Base-by-base conservation (phyloP, 805 yeast species). In the Zygosaccharomyces lentus region DNA sequence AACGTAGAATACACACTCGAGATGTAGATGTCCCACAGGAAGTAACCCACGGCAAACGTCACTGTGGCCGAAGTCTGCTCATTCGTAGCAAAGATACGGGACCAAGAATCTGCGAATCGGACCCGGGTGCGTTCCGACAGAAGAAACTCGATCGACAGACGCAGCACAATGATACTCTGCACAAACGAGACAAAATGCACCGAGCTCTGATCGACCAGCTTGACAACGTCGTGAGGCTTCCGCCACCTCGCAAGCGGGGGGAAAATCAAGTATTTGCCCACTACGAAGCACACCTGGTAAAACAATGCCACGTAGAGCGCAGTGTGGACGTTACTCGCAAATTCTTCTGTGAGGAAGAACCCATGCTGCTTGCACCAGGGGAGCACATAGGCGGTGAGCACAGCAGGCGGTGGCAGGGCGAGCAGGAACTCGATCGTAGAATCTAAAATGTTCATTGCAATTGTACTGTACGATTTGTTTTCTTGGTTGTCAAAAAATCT, bases 141-240 rank as follows among this genome's bases (percentile, higher is more conserved):
- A 25, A 57, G 46, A 32, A 58, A 58, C 21, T 43, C 45, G 24
- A 56, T 44, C 19, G 67, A 58, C 9, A 82, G 57, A 21, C 69
- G 58, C 19, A 88, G 64, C 17, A 95, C 82, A 17, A 85, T 52
- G 0, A 87, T 32, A 30, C 93, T 79, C 67, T 93, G 97, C 17
- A 89, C 76, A 74, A 87, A 79, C 1, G 96, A 85, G 4, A 88
- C 96, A 21, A 87, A 75, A 65, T 90, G 98, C 35, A 66, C 57
- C 3, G 67, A 54, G 23, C 63, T 49, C 48, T 66, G 69, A 41
- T 56, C 54, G 27, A 54, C 47, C 31, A 62, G 45, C 34, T 49
- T 56, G 25, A 46, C 50, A 30, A 48, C 46, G 15, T 37, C 38
- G n/a, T 46, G 54, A 34, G 48, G 34, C n/a, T 37, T 30, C 25